Base-by-base conservation (phyloP, 257 asterid species). In the Scutellaria barbata region DNA sequence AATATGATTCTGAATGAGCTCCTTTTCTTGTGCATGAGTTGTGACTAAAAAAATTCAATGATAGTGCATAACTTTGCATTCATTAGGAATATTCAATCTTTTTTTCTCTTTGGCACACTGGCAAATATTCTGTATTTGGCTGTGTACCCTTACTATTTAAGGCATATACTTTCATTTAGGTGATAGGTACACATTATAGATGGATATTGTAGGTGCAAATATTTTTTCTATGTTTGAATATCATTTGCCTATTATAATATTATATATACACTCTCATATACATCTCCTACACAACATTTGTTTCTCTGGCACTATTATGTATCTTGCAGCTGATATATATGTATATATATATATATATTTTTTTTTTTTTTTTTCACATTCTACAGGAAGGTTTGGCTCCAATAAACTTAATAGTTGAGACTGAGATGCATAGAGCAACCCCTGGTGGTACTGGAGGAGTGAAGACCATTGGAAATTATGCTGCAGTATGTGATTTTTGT, bases 381-480 rank as follows among this genome's bases (percentile, higher is more conserved):
- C 41, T 8, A 25, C 42, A 95, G 98, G 98, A 95, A 89, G 98
- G 99, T 69, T 78, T 95, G 89, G 89, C 99, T 39, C 98, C 99
- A 40, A 89, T 95, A 67, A 84, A 95, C 79, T 83, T 95, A 87
- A 78, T 92, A 45, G 90, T 95, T 70, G 99, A 92, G 85, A 89
- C 96, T 33, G 95, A 95, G 73, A 75, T 88, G 89, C 98, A 95
- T 83, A 93, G 99, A 66, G 98, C 99, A 47, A 85, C 98, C 50
- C 99, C 97, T 70, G 99, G 99, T 50, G 99, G 99, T 76, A 95
- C 99, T 72, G 98, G 98, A 80, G 92, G 97, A 52, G 90, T 95
- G 72, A 95, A 95, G 88, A 89, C 97, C 18, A 86, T 95, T 42
- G 99, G 99, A 74, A 95, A 95, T 74, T 95, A 95, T 84, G 99